These are phyloP conservation scores for Mycena chlorophos DNA, from an alignment of 768 basidiomycete species.

Conservation along the genomic window DNA sequence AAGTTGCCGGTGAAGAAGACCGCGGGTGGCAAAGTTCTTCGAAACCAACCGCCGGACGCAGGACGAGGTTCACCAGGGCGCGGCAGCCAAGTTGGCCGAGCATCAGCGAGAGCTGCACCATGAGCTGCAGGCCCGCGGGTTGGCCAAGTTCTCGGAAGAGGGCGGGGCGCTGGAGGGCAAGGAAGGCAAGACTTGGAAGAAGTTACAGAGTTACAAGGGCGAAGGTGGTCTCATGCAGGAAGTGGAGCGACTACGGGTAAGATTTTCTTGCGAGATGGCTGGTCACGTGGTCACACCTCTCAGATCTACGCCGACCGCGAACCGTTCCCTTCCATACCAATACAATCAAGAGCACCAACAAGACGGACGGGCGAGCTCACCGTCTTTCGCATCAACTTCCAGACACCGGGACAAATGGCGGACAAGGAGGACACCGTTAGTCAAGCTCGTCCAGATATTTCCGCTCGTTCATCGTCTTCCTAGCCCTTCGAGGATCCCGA, in stretches of 20 bases:
- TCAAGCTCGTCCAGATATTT: constrained; percentile 3
- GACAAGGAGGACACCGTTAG: constrained; percentile 95
- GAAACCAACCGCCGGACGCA: constrained; percentile 88
- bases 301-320: constrained; percentile 93
- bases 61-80: constrained; percentile 79
- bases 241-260: constrained; percentile 75
- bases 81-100: constrained; percentile 75
- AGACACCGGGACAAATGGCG: constrained; percentile 94
- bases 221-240: constrained; percentile 88
- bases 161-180: constrained; percentile 73
- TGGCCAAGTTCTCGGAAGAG: constrained; percentile 82
- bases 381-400: constrained; percentile 95
- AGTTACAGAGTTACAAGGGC: constrained; percentile 95
- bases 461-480: neutral
- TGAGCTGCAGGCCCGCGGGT: constrained; percentile 73
- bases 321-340: constrained; percentile 97
- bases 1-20: constrained; percentile 72
- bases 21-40: constrained; percentile 80
- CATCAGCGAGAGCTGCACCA: constrained; percentile 86
- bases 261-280: constrained; percentile 24
- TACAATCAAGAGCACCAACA: constrained; percentile 96
- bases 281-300: neutral
- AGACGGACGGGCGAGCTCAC: constrained; percentile 96
- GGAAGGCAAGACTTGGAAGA: constrained; percentile 92
- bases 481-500: constrained; percentile 98